Percentiles rank a stretch among this genome's conserved stretches.
Evolutionary conservation across 2,329 filamentous ascomycete genomes (phyloP).

Genomic region (Fusarium protoensiforme): DNA sequence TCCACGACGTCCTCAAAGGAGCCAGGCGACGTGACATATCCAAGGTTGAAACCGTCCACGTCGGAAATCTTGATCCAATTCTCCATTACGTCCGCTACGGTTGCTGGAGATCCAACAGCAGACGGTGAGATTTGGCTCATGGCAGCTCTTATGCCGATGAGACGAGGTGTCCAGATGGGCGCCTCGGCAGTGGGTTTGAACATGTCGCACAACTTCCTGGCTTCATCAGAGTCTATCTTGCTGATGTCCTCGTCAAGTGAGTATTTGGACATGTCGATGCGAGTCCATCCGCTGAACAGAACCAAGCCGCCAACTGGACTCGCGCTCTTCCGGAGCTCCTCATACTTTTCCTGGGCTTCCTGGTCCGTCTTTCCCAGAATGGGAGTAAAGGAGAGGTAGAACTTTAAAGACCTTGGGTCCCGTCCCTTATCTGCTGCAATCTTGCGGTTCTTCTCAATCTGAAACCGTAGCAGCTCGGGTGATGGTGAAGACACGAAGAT

Average conservation of each 20-base stretch:
- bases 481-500: slow-evolving; percentile 49
- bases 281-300: not conserved
- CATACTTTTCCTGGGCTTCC: not conserved
- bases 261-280: not conserved
- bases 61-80: slow-evolving; percentile 20
- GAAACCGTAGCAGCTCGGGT: not conserved
- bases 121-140: not conserved
- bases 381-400: not conserved
- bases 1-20: slow-evolving; percentile 26
- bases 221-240: not conserved
- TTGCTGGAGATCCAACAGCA: slow-evolving; percentile 25
- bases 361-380: not conserved
- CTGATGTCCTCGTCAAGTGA: not conserved
- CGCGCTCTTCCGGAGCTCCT: not conserved
- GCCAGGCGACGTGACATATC: slow-evolving; percentile 17
- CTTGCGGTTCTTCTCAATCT: not conserved
- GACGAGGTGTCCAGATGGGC: not conserved
- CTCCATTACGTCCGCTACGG: slow-evolving; percentile 29
- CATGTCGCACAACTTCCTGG: not conserved
- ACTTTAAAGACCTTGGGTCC: not conserved
- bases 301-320: not conserved
- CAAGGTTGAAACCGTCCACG: slow-evolving; percentile 32
- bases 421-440: not conserved
- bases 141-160: not conserved
- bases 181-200: not conserved